A percentile compares a stretch with the other conserved stretches of the same genome.
Conservation (phyloP, 2,329 filamentous ascomycete species). For the Botrytis porri region DNA sequence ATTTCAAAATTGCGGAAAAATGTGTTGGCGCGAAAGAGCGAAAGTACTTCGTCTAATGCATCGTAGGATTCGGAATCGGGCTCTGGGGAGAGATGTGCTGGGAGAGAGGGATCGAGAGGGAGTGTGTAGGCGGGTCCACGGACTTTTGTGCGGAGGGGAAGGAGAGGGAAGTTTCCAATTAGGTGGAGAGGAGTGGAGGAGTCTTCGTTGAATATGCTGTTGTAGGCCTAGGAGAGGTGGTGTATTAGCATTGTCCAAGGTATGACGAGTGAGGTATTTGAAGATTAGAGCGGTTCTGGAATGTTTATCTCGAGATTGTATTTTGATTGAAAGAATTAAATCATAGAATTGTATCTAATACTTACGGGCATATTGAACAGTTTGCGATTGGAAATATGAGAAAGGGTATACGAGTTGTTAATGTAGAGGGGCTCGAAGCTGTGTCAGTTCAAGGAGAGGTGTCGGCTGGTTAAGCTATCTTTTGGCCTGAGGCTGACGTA, state of each 20-base stretch:
- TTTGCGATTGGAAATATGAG: background rate
- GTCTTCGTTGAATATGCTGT: slow-evolving; percentile 91
- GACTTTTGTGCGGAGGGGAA: slow-evolving; percentile 90
- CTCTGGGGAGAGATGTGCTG: slow-evolving; percentile 58
- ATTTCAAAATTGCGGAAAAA: slow-evolving; percentile 99
- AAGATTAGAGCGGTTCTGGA: background rate
- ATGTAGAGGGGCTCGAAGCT: slow-evolving; percentile 12
- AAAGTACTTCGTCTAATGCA: slow-evolving; percentile 88
- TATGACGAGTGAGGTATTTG: background rate
- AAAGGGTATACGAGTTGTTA: background rate
- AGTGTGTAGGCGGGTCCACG: slow-evolving; percentile 93
- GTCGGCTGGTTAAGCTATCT: slow-evolving; percentile 6
- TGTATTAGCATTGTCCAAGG: slow-evolving; percentile 1
- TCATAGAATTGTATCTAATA: background rate
- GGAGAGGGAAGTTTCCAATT: slow-evolving; percentile 88
- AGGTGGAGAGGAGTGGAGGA: slow-evolving; percentile 53
- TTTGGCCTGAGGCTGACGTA: slow-evolving; percentile 11
- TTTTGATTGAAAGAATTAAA: background rate
- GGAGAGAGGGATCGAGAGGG: slow-evolving; percentile 50
- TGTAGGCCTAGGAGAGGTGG: slow-evolving; percentile 70
- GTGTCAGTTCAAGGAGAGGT: slow-evolving; percentile 16
- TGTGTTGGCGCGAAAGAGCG: slow-evolving; percentile 94
- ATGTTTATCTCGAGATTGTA: background rate
- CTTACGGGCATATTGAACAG: slow-evolving; percentile 16
- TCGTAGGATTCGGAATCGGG: slow-evolving; percentile 92